Evolutionary conservation across 352 stramenopile genomes (phyloP).

Genomic region (Pythium guiyangense): DNA sequence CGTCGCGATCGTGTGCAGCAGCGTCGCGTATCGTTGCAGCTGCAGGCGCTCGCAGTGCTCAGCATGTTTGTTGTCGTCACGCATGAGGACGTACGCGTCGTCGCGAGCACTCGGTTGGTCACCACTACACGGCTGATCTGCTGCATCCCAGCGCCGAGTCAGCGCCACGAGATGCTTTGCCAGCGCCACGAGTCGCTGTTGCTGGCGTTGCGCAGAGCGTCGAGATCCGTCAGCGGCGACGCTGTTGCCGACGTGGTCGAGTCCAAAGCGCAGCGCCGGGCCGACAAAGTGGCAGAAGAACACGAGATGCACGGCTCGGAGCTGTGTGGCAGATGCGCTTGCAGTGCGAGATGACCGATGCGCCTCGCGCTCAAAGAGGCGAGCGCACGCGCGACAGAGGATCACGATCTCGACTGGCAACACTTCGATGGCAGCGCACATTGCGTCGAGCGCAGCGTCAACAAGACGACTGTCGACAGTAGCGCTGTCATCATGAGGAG

Average conservation of each 20-base stretch:
- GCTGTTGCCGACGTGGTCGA: constrained; percentile 3
- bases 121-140: neutral
- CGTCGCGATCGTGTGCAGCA: constrained; percentile 12
- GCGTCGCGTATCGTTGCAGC: constrained; percentile 8
- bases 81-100: neutral
- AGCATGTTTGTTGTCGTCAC: neutral
- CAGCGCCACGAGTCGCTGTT: constrained; percentile 10
- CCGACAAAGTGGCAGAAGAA: constrained; percentile 76
- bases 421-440: constrained; percentile 16
- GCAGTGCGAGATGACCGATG: neutral
- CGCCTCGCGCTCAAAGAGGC: constrained; percentile 14
- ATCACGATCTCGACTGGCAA: constrained; percentile 51
- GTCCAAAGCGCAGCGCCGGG: constrained; percentile 31
- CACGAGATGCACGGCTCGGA: constrained; percentile 47
- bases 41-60: neutral
- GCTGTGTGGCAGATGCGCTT: constrained; percentile 1
- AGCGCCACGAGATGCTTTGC: constrained; percentile 12
- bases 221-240: neutral
- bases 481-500: neutral
- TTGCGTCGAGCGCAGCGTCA: constrained; percentile 9
- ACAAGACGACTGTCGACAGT: constrained; percentile 13
- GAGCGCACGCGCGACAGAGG: constrained; percentile 35
- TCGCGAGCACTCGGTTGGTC: neutral
- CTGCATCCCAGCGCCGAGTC: neutral
- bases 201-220: constrained; percentile 10